A percentile compares a stretch with the other conserved stretches of the same genome.
phyloP scores from a whole-genome alignment of 805 yeast genomes.

The Yamadazyma phyllophila region DNA sequence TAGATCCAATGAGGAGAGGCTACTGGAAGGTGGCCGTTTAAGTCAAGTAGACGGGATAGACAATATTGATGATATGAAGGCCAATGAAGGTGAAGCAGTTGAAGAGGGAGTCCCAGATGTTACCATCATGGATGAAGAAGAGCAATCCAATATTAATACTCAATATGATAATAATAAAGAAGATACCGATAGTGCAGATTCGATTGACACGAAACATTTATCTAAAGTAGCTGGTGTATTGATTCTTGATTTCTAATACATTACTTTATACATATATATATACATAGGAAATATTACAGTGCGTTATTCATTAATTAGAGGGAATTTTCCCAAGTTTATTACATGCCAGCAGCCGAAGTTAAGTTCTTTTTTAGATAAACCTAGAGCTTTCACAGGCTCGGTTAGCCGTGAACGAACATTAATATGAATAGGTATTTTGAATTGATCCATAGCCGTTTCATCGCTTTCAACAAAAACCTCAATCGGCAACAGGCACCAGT shows the following conservation, averaged over 20 bases:
- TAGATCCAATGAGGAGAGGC: constrained; percentile 54
- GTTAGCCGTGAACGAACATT: constrained; percentile 26
- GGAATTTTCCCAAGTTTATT: constrained; percentile 8
- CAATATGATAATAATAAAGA: constrained; percentile 5
- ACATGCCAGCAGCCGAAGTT: constrained; percentile 28
- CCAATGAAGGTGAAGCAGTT: constrained; percentile 14
- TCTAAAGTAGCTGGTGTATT: constrained; percentile 56
- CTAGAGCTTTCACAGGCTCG: constrained; percentile 15
- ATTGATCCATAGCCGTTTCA: constrained; percentile 4
- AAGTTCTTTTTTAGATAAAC: constrained; percentile 16
- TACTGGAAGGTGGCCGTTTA: constrained; percentile 21
- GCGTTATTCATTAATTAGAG: neutral
- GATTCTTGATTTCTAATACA: constrained; percentile 49
- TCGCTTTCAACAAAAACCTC: constrained; percentile 11
- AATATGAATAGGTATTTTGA: constrained; percentile 31
- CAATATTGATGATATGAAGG: constrained; percentile 17
- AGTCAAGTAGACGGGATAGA: constrained; percentile 35
- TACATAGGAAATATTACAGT: neutral
- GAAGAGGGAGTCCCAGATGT: constrained; percentile 18
- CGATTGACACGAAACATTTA: constrained; percentile 53
- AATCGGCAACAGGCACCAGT: constrained; percentile 38
- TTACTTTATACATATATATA: neutral
- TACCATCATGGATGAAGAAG: constrained; percentile 15
- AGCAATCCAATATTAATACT: constrained; percentile 12
- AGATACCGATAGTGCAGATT: constrained; percentile 19